Evolutionary conservation across 2,329 filamentous ascomycete species (phyloP).

Genomic region (Microcyclosporella mali): DNA sequence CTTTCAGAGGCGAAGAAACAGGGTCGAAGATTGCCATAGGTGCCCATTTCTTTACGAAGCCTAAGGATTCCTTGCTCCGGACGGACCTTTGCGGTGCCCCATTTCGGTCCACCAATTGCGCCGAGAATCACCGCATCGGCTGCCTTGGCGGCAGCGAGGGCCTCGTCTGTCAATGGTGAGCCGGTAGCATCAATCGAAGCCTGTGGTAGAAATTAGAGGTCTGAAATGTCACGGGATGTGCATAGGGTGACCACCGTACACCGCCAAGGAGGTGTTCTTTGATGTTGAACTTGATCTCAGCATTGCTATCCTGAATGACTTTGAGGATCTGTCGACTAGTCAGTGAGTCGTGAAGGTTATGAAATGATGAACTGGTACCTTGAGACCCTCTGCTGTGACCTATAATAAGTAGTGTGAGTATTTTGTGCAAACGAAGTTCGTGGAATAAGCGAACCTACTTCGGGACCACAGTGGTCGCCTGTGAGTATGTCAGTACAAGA

Average conservation of each 20-base stretch:
- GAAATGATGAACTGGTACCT: too few relatives aligned
- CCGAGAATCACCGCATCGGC: constrained; percentile 88
- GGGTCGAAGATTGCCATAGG: constrained; percentile 91
- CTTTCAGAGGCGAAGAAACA: constrained; percentile 91
- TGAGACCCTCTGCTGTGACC: constrained; percentile 79
- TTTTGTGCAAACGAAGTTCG: background rate
- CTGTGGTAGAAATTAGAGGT: constrained; percentile 40
- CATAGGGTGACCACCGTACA: constrained; percentile 51
- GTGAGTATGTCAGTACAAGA: constrained; percentile 1
- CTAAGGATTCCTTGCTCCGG: constrained; percentile 87
- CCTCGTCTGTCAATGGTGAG: constrained; percentile 71
- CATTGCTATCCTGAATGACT: constrained; percentile 65
- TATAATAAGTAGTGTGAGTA: constrained; percentile 30
- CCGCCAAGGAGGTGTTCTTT: constrained; percentile 86
- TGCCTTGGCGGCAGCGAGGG: constrained; percentile 72
- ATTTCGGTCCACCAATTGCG: constrained; percentile 94
- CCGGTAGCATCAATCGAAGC: constrained; percentile 82
- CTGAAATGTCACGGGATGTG: constrained; percentile 1
- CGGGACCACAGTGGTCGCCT: constrained; percentile 74
- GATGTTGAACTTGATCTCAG: constrained; percentile 76
- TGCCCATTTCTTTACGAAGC: constrained; percentile 87
- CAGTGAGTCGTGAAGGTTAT: background rate
- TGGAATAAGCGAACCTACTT: constrained; percentile 49
- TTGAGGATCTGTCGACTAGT: constrained; percentile 59
- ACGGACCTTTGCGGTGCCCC: constrained; percentile 80